phyloP scores from a whole-genome alignment of 768 basidiomycete species.

The Tylopilus sp. region DNA sequence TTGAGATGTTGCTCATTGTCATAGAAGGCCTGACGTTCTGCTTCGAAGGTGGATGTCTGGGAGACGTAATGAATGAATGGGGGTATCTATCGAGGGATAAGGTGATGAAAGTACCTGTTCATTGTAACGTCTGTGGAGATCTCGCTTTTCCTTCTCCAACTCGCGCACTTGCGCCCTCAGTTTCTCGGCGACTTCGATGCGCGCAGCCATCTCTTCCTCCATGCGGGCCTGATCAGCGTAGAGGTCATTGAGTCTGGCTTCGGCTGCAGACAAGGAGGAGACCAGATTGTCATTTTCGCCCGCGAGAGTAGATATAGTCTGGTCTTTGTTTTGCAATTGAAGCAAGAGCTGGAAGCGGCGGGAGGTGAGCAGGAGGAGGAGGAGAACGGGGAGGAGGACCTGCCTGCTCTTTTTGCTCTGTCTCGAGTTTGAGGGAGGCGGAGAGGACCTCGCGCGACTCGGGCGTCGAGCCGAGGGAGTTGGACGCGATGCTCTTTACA shows the following conservation, averaged over 20 bases:
- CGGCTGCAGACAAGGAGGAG: conserved; percentile 63
- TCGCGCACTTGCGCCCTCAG: conserved; percentile 78
- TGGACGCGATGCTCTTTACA: conserved; percentile 40
- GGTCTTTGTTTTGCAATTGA: conserved; percentile 76
- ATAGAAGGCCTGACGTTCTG: conserved; percentile 88
- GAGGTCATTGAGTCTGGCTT: conserved; percentile 71
- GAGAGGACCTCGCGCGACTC: conserved; percentile 57
- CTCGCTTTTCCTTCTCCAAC: conserved; percentile 85
- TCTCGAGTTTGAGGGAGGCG: conserved; percentile 68
- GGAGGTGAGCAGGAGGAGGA: conserved; percentile 9
- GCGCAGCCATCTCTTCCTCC: conserved; percentile 78
- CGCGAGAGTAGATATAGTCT: conserved; percentile 56
- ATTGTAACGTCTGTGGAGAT: conserved; percentile 77
- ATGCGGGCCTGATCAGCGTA: conserved; percentile 79
- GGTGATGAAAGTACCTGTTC: conserved; percentile 60
- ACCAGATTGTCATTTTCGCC: conserved; percentile 63
- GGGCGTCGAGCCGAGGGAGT: conserved; percentile 33
- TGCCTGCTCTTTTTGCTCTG: conserved; percentile 80
- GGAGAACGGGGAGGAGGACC: conserved; percentile 16
- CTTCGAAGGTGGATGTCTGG: conserved; percentile 85
- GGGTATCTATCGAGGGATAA: conserved; percentile 13
- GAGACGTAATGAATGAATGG: conserved; percentile 7
- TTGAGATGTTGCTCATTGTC: conserved; percentile 94
- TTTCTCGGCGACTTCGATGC: conserved; percentile 81
- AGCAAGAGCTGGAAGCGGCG: conserved; percentile 57